Evolutionary conservation across 345 rosid species (phyloP).

Genomic region (Punica granatum): DNA sequence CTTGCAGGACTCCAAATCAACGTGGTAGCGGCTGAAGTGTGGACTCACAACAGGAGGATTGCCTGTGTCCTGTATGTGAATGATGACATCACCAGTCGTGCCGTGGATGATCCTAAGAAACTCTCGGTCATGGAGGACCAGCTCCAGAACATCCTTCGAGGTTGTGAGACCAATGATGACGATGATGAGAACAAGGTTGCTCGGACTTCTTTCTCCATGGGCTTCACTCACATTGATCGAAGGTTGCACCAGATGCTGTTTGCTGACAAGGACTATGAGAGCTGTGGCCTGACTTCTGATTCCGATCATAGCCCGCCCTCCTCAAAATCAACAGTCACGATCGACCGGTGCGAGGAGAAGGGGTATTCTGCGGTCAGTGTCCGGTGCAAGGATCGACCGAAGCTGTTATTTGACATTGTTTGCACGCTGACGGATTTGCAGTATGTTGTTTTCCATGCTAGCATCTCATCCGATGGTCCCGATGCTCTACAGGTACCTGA

Average conservation of each 20-base stretch:
- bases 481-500: conserved; percentile 55
- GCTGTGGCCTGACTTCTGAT: conserved; percentile 30
- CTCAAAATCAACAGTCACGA: conserved; percentile 44
- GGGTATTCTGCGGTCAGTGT: conserved; percentile 80
- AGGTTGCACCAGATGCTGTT: conserved; percentile 93
- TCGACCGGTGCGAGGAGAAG: conserved; percentile 67
- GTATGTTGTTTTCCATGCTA: conserved; percentile 89
- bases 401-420: conserved; percentile 85
- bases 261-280: conserved; percentile 89
- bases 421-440: conserved; percentile 98
- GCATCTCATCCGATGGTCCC: conserved; percentile 64
- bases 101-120: conserved; percentile 55
- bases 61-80: conserved; percentile 83
- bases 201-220: conserved; percentile 70
- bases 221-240: conserved; percentile 79
- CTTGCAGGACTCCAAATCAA: conserved; percentile 70
- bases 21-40: conserved; percentile 80
- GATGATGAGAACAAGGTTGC: conserved; percentile 52
- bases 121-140: conserved; percentile 67
- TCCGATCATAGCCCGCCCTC: conserved; percentile 27
- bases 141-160: conserved; percentile 64
- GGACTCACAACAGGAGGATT: conserved; percentile 84
- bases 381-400: conserved; percentile 71
- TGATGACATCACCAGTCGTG: conserved; percentile 44
- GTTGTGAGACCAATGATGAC: conserved; percentile 29